These are phyloP conservation scores for Trichosporon ovoides DNA, from an alignment of 1,284 basidiomycete genomes.

Conservation along the genomic window DNA sequence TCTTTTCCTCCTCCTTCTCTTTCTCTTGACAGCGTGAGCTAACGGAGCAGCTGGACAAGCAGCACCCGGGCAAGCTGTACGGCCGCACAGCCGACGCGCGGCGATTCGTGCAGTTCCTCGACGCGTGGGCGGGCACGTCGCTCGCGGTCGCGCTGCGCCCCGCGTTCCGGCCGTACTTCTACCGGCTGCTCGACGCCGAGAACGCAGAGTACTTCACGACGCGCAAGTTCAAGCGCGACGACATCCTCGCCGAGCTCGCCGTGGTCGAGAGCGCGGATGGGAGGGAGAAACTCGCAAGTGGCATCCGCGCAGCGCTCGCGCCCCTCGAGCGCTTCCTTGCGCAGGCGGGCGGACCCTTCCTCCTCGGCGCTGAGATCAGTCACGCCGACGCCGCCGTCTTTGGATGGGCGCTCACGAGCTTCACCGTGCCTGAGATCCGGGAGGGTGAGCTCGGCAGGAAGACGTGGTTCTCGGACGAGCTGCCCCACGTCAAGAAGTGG, in stretches of 20 bases:
- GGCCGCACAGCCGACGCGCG: neutral
- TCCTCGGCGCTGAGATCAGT: slow-evolving; percentile 10
- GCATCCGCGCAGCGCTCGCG: neutral
- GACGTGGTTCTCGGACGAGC: no score
- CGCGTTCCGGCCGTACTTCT: slow-evolving; percentile 7
- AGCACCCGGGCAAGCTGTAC: neutral
- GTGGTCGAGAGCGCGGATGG: neutral
- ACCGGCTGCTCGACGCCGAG: neutral
- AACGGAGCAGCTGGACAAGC: slow-evolving; percentile 4
- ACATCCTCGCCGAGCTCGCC: neutral
- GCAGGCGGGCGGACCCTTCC: neutral
- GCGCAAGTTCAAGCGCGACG: slow-evolving; percentile 1
- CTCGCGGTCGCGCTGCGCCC: neutral
- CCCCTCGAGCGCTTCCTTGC: neutral
- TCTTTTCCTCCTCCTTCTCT: no score
- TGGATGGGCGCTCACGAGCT: slow-evolving; percentile 11
- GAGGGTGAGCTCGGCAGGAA: no score
- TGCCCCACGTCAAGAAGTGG: no score
- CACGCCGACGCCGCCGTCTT: slow-evolving; percentile 25
- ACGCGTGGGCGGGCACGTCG: neutral
- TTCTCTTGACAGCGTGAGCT: neutral
- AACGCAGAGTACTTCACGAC: slow-evolving; percentile 1
- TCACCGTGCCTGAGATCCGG: no score
- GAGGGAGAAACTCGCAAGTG: neutral
- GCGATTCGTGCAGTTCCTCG: neutral